These are phyloP conservation scores for Lodderomyces margitis DNA, from an alignment of 1,139 yeast species.

Conservation along the genomic window DNA sequence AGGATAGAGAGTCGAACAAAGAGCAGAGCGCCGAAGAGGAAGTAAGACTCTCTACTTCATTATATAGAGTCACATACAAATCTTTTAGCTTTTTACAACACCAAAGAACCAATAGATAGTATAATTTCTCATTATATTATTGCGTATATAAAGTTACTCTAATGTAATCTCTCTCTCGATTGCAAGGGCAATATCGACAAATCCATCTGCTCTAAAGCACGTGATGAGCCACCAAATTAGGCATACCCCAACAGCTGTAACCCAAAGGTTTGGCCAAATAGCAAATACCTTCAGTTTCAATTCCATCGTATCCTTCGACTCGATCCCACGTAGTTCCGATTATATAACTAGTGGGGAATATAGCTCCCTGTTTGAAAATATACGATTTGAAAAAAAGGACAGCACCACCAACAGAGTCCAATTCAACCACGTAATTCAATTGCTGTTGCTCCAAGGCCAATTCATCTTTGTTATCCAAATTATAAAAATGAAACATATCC, in stretches of 20 bases:
- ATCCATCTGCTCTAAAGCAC: no score
- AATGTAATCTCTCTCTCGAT: no score
- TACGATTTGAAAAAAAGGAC: constrained; percentile 39
- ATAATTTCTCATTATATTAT: neutral
- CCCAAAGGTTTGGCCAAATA: constrained; percentile 43
- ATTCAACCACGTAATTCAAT: constrained; percentile 22
- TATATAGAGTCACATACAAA: no score
- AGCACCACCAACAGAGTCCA: constrained; percentile 51
- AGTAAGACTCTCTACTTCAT: no score
- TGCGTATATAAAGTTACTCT: neutral
- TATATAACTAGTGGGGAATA: constrained; percentile 42
- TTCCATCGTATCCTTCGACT: constrained; percentile 48
- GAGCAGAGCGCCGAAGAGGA: no score
- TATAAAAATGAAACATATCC: constrained; percentile 30
- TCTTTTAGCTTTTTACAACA: no score
- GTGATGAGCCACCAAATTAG: constrained; percentile 31
- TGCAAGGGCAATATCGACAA: no score
- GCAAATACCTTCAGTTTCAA: constrained; percentile 51
- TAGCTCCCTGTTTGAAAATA: constrained; percentile 41
- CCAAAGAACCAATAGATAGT: no score
- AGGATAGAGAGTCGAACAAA: no score
- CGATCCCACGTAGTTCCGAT: constrained; percentile 48
- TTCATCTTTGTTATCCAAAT: constrained; percentile 15
- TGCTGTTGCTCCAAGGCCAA: constrained; percentile 14
- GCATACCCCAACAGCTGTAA: constrained; percentile 44